phyloP scores from a whole-genome alignment of 2,329 filamentous ascomycete species.

The Lachnellula arida region DNA sequence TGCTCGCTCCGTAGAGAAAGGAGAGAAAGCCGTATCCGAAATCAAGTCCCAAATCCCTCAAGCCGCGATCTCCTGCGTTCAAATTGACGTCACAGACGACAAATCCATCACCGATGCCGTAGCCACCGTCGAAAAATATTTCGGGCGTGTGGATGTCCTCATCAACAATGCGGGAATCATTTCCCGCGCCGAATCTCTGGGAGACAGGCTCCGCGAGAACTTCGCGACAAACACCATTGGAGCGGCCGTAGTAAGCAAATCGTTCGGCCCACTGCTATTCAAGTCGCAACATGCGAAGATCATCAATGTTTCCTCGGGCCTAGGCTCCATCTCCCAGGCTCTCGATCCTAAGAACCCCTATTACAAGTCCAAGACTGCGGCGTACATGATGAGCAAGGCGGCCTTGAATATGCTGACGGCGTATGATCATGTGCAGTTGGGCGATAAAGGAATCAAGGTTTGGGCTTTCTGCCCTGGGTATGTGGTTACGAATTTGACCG shows the following conservation, averaged over 20 bases:
- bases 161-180: slow-evolving; percentile 25
- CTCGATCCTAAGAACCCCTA: slow-evolving; percentile 12
- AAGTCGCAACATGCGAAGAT: slow-evolving; percentile 12
- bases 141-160: slow-evolving; percentile 29
- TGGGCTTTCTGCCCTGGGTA: slow-evolving; percentile 33
- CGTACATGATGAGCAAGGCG: slow-evolving; percentile 21
- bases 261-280: slow-evolving; percentile 15
- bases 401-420: slow-evolving; percentile 24
- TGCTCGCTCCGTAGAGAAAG: slow-evolving; percentile 20
- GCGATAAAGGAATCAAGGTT: slow-evolving; percentile 19
- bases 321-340: slow-evolving; percentile 14
- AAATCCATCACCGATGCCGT: slow-evolving; percentile 6
- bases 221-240: slow-evolving; percentile 21
- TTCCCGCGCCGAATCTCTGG: neutral
- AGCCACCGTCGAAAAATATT: slow-evolving; percentile 5
- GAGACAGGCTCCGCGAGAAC: slow-evolving; percentile 2
- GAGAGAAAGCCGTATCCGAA: slow-evolving; percentile 15
- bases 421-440: slow-evolving; percentile 5
- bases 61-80: slow-evolving; percentile 14
- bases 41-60: slow-evolving; percentile 13
- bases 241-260: slow-evolving; percentile 12
- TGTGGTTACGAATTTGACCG: slow-evolving; percentile 32
- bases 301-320: slow-evolving; percentile 16
- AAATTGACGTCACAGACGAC: slow-evolving; percentile 17
- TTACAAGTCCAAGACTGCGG: neutral